A percentile compares a stretch with the other conserved stretches of the same genome.
These are phyloP conservation scores for Cercophora sp. DNA, from an alignment of 495 filamentous ascomycete species.

Conservation along the genomic window DNA sequence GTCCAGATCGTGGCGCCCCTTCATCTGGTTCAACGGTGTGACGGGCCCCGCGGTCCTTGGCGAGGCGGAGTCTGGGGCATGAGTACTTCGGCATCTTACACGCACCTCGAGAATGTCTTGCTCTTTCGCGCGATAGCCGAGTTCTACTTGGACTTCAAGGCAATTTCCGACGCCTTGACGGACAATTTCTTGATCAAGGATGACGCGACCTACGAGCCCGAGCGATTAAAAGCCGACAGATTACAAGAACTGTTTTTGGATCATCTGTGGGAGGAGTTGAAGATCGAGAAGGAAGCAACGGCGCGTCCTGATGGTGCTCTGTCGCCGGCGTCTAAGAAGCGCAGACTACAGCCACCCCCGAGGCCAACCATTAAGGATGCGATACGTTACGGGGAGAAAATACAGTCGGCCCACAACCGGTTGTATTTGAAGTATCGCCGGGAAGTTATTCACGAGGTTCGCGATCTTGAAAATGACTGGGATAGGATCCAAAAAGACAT, in stretches of 20 bases:
- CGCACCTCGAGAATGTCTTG: conserved; percentile 81
- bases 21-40: conserved; percentile 44
- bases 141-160: conserved; percentile 58
- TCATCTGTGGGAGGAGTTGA: conserved; percentile 70
- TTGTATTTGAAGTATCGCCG: conserved; percentile 73
- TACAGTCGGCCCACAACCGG: conserved; percentile 64
- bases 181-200: conserved; percentile 65
- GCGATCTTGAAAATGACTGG: conserved; percentile 67
- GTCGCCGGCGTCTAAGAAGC: conserved; percentile 60
- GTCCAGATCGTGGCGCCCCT: conserved; percentile 49
- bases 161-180: conserved; percentile 70
- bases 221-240: conserved; percentile 71
- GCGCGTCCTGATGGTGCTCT: conserved; percentile 32
- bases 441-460: conserved; percentile 62
- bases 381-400: conserved; percentile 57
- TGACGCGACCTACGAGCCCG: conserved; percentile 63
- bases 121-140: conserved; percentile 79
- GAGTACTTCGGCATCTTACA: conserved; percentile 61
- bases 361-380: conserved; percentile 61
- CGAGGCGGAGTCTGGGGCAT: conserved; percentile 54
- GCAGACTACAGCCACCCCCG: conserved; percentile 65
- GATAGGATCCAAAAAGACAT: conserved; percentile 20
- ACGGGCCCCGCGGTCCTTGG: conserved; percentile 52
- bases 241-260: conserved; percentile 72
- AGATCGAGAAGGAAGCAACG: conserved; percentile 23